Evolutionary conservation across 768 basidiomycete genomes (phyloP).

Genomic region (Podaxis sp.): DNA sequence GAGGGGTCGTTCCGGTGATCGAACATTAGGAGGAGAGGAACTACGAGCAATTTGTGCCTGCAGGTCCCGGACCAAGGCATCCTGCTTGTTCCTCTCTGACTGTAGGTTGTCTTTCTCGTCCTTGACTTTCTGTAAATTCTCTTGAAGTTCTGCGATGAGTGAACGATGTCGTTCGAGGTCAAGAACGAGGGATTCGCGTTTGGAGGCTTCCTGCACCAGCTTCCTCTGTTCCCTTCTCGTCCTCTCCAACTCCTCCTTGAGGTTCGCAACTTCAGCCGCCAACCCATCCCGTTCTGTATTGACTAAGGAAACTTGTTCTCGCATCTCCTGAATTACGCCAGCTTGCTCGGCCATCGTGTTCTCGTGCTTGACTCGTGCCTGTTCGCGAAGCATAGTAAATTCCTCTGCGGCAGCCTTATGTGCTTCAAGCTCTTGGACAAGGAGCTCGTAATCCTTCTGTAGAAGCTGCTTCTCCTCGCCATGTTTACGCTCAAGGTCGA

Average conservation of each 20-base stretch:
- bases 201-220: slow-evolving; percentile 67
- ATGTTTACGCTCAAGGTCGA: slow-evolving; percentile 2
- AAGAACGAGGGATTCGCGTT: slow-evolving; percentile 65
- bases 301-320: slow-evolving; percentile 44
- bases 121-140: slow-evolving; percentile 71
- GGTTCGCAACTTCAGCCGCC: slow-evolving; percentile 40
- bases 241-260: slow-evolving; percentile 56
- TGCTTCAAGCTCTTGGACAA: slow-evolving; percentile 56
- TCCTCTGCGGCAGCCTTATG: slow-evolving; percentile 50
- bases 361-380: slow-evolving; percentile 38
- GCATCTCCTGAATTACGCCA: slow-evolving; percentile 38
- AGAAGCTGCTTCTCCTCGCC: slow-evolving; percentile 39
- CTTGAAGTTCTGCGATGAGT: slow-evolving; percentile 71
- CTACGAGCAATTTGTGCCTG: slow-evolving; percentile 69
- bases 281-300: slow-evolving; percentile 42
- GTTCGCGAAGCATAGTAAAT: slow-evolving; percentile 42
- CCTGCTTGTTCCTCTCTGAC: slow-evolving; percentile 66
- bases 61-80: slow-evolving; percentile 68
- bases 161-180: slow-evolving; percentile 79
- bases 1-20: slow-evolving; percentile 49
- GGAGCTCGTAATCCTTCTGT: slow-evolving; percentile 42
- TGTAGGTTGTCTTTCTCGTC: slow-evolving; percentile 80
- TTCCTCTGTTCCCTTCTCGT: slow-evolving; percentile 56
- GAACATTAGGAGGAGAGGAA: slow-evolving; percentile 50
- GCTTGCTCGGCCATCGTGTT: slow-evolving; percentile 47